Evolutionary conservation across 1,284 basidiomycete species (phyloP), one percentile per base, ranked within the genome.

Genomic region (Ceratobasidium sp.): DNA sequence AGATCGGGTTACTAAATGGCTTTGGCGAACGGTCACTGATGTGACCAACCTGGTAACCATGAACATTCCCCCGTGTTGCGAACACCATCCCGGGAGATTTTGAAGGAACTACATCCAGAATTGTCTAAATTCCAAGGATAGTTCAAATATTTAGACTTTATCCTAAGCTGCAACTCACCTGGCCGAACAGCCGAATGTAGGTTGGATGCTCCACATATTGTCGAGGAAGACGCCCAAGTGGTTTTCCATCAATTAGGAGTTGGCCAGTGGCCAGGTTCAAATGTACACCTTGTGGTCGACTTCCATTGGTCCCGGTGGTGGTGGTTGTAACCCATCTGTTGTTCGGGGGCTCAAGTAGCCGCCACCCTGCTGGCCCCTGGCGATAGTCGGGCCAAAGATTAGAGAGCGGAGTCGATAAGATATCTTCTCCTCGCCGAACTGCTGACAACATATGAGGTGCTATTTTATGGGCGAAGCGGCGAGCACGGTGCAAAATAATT

Each of bases 171-270:
- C 16, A 14, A 47, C 74, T n/a, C 59, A 79, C 79, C 39, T 73
- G 39, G 7, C 73, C 74, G 39, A 80, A 78, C 27, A 83, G 69
- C 0, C 76, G 72, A 1, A 33, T 23, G 49, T 79, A 83, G 1
- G 75, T 73, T 0, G 75, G 52, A 72, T 82, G 77, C 0, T 33
- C 33, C 0, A 76, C 42, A 44, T 83, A 80, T 0, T 72, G 68
- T 1, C 44, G 59, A 0, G 81, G 80, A 14, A 84, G 74, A 23
- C 77, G 76, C 7, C 78, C 78, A 2, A 82, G 57, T 0, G 78
- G 75, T 56, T 77, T 76, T 0, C 81, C 83, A 54, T 80, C 73
- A 11, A 84, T 76, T 8, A 83, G 74, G 3, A 85, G 74, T 7
- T 71, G 68, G 9, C 83, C 83, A 39, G 77, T 73, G 2, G 83